A percentile compares a stretch with the other conserved stretches of the same genome.
Evolutionary conservation across 176 grass and related monocot genomes (phyloP).

Genomic region (Cenchrus americanus): DNA sequence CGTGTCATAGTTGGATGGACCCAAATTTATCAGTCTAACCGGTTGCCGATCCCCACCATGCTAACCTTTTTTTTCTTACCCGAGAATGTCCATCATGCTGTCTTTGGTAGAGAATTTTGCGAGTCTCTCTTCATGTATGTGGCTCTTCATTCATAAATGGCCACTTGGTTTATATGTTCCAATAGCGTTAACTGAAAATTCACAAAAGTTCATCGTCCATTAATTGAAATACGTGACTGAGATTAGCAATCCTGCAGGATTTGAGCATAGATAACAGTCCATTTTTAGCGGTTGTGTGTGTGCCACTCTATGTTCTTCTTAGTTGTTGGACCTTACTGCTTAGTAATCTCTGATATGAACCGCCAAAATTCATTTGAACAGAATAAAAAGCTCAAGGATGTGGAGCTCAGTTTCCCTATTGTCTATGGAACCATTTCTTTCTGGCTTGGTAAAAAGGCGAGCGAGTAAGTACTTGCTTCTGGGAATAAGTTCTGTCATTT

Average conservation of each 20-base stretch:
- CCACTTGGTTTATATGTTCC: background rate
- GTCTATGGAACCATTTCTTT: constrained; percentile 91
- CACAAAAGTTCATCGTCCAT: background rate
- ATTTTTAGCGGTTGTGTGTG: background rate
- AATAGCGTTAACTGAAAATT: background rate
- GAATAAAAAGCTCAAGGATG: constrained; percentile 90
- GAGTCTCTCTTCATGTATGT: no score
- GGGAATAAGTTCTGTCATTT: background rate
- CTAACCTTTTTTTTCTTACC: no score
- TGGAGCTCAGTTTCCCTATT: constrained; percentile 90
- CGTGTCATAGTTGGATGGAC: background rate
- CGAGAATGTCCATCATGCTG: background rate
- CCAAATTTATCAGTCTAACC: background rate
- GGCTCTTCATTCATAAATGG: background rate
- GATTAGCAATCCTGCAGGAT: background rate
- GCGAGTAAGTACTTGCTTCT: constrained; percentile 60
- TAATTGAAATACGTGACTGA: background rate
- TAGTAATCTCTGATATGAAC: background rate
- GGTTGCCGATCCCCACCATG: background rate
- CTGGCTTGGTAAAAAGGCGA: constrained; percentile 96
- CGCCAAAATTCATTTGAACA: constrained; percentile 33
- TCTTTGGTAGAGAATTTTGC: background rate
- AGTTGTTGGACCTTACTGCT: background rate
- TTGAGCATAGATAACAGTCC: background rate
- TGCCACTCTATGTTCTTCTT: background rate